Evolutionary conservation across 2,329 filamentous ascomycete genomes (phyloP), one percentile per base, ranked within the genome.

Genomic region (Pezicula radicicola): DNA sequence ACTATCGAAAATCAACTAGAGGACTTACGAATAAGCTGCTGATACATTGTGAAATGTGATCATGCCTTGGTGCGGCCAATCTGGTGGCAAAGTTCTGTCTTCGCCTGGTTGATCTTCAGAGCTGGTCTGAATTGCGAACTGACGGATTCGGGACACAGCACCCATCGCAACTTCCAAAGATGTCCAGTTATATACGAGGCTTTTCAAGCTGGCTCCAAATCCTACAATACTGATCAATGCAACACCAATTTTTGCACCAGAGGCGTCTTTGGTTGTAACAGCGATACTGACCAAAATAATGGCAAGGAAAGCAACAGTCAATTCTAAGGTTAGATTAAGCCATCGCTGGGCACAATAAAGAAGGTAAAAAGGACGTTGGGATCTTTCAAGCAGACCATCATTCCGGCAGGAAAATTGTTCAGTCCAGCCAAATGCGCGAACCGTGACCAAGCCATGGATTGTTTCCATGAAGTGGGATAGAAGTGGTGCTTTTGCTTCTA

Each of bases 101-200:
- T 45, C 42, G 10, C 42, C 63, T 48, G 62, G 62, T 48, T 80
- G 69, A 58, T 70, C 67, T 1, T 70, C 72, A 55, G 81, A 83
- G 16, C 72, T 70, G 60, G 76, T 45, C 19, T 45, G 21, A 16
- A 45, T 45, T 28, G 19, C 12, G 9, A 45, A 45, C 13, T 45
- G 25, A 28, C 42, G 78, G 56, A 82, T 72, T 30, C 81, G 72
- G 6, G 74, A 70, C 6, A 84, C 72, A 15, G 79, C 79, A 10
- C 80, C 80, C 45, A 84, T 75, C 41, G 75, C 73, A 0, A 79
- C 83, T 56, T 84, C 80, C 13, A 84, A 66, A 44, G 72, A 72
- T 0, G 79, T 81, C 79, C 79, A 84, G 43, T 71, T 73, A 13
- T 40, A 45, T 15, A 54, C 40, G 3, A 51, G 37, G 2, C 30